phyloP scores from a whole-genome alignment of 139 green algal species.

The Asterochloris erici region DNA sequence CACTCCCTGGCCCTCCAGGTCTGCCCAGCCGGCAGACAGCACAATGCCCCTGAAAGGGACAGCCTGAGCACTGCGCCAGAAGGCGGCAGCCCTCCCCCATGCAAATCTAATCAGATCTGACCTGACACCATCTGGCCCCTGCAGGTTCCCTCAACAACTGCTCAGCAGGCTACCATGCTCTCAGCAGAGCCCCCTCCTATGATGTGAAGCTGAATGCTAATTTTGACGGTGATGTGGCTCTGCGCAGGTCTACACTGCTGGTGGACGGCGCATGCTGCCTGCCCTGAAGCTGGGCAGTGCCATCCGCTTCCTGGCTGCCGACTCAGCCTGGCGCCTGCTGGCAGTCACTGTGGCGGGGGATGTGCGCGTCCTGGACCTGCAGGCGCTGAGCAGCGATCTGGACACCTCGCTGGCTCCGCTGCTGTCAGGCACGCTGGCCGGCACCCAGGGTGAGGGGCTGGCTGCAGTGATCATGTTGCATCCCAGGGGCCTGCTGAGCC shows the following conservation, averaged over 20 bases:
- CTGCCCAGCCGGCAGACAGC: too few species aligned
- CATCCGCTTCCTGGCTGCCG: constrained; percentile 32
- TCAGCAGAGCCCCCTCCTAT: too few species aligned
- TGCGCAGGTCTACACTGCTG: constrained; percentile 51
- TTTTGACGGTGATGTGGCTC: too few species aligned
- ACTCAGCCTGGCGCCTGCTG: constrained; percentile 34
- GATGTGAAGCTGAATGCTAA: too few species aligned
- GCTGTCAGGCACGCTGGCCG: constrained; percentile 18
- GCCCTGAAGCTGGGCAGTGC: constrained; percentile 47
- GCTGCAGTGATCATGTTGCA: background rate
- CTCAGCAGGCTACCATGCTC: too few species aligned
- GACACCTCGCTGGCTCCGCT: constrained; percentile 32
- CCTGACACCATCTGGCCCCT: too few species aligned
- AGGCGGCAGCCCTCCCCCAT: too few species aligned
- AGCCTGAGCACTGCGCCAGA: too few species aligned
- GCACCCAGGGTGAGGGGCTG: background rate
- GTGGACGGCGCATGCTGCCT: constrained; percentile 49
- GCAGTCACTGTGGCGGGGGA: constrained; percentile 30
- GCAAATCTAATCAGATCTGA: too few species aligned
- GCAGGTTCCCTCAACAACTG: too few species aligned
- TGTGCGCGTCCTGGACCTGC: constrained; percentile 37
- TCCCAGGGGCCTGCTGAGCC: background rate
- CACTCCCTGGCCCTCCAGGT: too few species aligned
- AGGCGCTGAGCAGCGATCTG: constrained; percentile 10
- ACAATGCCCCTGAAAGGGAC: too few species aligned